Base-by-base conservation (phyloP, 2,329 filamentous ascomycete genomes). In the Fusarium scirpi region DNA sequence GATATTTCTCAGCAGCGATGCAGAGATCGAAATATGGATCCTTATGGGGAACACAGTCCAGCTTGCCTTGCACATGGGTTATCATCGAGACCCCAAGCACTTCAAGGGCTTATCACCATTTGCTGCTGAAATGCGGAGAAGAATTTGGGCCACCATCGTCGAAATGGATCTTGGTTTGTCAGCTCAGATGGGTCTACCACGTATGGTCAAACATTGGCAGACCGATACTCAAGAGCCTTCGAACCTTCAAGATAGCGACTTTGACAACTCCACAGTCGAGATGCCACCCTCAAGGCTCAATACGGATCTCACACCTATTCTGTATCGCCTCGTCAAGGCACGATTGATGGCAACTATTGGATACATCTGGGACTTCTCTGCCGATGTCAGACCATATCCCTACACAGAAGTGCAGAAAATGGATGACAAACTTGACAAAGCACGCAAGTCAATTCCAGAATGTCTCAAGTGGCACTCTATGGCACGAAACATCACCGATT, bases 121-220 rank as follows among this genome's bases (percentile, higher is more conserved):
- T 38, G 67, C 80, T 1, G 78, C 79, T 4, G 84, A 85, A 67
- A 85, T 86, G 82, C 77, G 84, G 22, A 76, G 82, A 30, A 76
- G 84, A 2, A 69, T 81, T 0, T 86, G 84, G 83, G 75, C 79
- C 9, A 76, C 79, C 0, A 72, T 84, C 6, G 73, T 79, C 18
- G 78, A 82, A 56, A 73, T 82, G 5, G 84, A 86, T 46, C 73
- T 83, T 4, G 69, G 81, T 0, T 78, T 84, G 6, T 84, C 82
- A 1, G 79, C 81, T 15, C 83, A 85, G 51, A 78, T 85, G 61
- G 84, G 84, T 3, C 70, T 86, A 22, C 84, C 84, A 2, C 78
- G 80, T 3, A 80, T 85, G 73, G 78, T 85, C 13, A 78, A 79
- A 8, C 76, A 80, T 8, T 75, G 78, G 20, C 77, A 82, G 16